phyloP scores from a whole-genome alignment of 2,329 filamentous ascomycete species.

The Tetracladium maxilliforme region DNA sequence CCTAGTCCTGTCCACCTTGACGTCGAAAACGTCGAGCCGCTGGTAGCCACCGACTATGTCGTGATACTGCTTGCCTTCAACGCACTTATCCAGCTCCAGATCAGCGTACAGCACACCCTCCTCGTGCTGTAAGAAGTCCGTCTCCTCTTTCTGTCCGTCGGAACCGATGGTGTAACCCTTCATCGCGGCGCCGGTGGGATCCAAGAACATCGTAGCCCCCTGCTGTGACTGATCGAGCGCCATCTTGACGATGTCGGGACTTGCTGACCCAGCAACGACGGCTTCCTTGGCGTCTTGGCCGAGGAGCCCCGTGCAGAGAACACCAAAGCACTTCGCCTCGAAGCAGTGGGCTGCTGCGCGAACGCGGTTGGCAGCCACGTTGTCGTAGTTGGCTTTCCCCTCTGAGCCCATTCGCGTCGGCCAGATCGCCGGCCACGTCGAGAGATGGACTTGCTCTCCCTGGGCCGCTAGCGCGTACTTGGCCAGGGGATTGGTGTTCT shows the following conservation, averaged over 20 bases:
- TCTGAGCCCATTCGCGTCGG: conserved; percentile 21
- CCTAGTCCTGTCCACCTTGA: conserved; percentile 28
- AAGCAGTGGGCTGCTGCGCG: conserved; percentile 40
- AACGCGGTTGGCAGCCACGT: conserved; percentile 34
- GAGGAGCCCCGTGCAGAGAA: conserved; percentile 29
- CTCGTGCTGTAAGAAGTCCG: conserved; percentile 23
- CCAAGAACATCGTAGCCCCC: conserved; percentile 32
- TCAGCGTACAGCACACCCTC: conserved; percentile 37
- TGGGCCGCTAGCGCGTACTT: conserved; percentile 35
- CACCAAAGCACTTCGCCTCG: conserved; percentile 40
- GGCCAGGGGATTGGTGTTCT: conserved; percentile 42
- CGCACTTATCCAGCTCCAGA: conserved; percentile 28
- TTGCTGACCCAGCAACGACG: conserved; percentile 13
- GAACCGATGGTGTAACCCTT: conserved; percentile 19
- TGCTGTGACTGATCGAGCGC: conserved; percentile 21
- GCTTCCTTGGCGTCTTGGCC: conserved; percentile 21
- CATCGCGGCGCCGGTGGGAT: conserved; percentile 28
- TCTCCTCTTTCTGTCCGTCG: conserved; percentile 8
- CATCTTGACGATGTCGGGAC: conserved; percentile 12
- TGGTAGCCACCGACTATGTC: conserved; percentile 41
- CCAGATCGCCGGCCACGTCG: conserved; percentile 39
- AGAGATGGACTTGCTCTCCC: conserved; percentile 38
- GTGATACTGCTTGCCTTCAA: conserved; percentile 42
- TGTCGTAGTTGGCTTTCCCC: conserved; percentile 28
- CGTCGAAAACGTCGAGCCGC: conserved; percentile 34